Evolutionary conservation across 192 early-diverging fungal species (phyloP), one percentile per base, ranked within the genome.

Genomic region (Linnemannia hyalina): DNA sequence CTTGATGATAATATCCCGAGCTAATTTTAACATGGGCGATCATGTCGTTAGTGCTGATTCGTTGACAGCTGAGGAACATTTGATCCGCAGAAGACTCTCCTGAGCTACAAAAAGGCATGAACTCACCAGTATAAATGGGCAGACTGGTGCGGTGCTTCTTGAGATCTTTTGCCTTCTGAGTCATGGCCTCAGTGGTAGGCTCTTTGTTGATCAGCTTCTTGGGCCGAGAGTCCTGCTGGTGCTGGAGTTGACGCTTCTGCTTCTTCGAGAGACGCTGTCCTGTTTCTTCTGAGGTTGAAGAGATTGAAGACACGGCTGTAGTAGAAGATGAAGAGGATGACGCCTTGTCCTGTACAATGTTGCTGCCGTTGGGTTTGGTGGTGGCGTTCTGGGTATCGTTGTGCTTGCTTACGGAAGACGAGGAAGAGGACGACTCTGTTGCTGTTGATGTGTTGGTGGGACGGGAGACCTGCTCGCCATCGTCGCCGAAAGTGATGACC

Each of bases 1-100:
- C 40, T 97, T 92, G 26, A 99, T 91, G 88, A 84, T 77, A 32
- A 85, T 55, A 60, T 88, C 84, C 26, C 84, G 75, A 36, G 84
- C 84, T 86, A 49, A 36, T 46, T 3, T 26, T 18, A 16, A 9
- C 7, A 18, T 46, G 2, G 1, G 26, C 29, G 26, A 47, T 18
- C 8, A 35, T 40, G 49, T 32, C 7, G 68, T 70, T 40, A 38
- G 5, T 0, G 38, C 1, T 22, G 15, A 38, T 0, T 40, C 32
- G 5, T 18, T 1, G 38, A 9, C 7, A 32, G 7, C n/a, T 10
- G 4, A 65, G 11, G 11, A 4, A 11, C 13, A 23, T 4, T 35
- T 13, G 29, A 13, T 13, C 3, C 4, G 29, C n/a, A 65, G 11
- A 32, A n/a, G 26, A 23, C 23, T 41, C 23, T 70, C 22, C 35